Evolutionary conservation across 345 rosid genomes (phyloP).

Genomic region (Eucalyptus pauciflora): DNA sequence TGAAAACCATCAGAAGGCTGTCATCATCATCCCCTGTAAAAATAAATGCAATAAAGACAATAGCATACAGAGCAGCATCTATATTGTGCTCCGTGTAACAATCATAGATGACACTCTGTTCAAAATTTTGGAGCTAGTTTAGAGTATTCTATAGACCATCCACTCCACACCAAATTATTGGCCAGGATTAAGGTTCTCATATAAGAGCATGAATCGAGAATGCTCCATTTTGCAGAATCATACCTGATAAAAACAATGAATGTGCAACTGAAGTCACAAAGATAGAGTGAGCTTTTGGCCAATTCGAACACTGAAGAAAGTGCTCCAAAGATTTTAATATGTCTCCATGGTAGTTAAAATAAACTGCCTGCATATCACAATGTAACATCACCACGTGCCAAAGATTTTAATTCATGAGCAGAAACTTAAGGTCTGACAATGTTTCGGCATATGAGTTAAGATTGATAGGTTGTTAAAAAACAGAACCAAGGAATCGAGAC

Average conservation of each 20-base stretch:
- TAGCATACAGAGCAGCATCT: not conserved
- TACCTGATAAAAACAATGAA: constrained; percentile 69
- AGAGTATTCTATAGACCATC: not conserved
- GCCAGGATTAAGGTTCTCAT: not conserved
- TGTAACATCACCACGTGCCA: not conserved
- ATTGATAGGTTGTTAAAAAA: not conserved
- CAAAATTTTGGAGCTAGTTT: not conserved
- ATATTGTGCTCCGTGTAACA: not conserved
- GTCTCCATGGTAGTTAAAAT: constrained; percentile 56
- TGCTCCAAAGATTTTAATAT: constrained; percentile 74
- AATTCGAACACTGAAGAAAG: constrained; percentile 68
- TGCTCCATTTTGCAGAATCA: not conserved
- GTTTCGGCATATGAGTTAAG: not conserved
- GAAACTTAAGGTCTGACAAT: not conserved
- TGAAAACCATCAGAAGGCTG: not conserved
- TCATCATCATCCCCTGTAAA: not conserved
- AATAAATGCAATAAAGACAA: not conserved
- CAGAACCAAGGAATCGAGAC: not conserved
- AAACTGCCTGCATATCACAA: constrained; percentile 58
- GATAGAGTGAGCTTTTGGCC: constrained; percentile 89
- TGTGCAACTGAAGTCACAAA: constrained; percentile 72
- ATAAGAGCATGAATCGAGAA: not conserved
- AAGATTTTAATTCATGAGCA: not conserved
- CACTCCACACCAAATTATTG: not conserved
- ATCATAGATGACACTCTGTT: not conserved